phyloP scores from a whole-genome alignment of 2,329 filamentous ascomycete genomes.

The Podosphaera leucotricha region DNA sequence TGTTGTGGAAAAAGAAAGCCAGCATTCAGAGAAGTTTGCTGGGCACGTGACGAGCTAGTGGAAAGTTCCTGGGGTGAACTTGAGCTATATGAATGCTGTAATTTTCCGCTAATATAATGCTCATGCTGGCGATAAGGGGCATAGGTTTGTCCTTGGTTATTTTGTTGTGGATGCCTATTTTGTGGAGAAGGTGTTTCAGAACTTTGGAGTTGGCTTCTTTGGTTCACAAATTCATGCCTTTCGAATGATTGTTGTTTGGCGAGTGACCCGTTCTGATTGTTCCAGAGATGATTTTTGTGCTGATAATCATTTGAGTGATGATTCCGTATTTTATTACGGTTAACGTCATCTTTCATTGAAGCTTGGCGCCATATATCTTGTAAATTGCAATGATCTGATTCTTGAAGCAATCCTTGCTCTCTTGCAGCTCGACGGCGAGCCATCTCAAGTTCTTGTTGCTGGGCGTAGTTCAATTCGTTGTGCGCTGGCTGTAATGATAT shows the following conservation, averaged over 20 bases:
- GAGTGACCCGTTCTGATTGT: neutral
- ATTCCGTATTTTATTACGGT: neutral
- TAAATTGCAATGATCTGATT: neutral
- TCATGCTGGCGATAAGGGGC: neutral
- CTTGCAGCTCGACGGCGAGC: neutral
- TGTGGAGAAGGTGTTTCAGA: neutral
- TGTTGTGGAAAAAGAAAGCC: slow-evolving; percentile 1
- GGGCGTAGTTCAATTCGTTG: neutral
- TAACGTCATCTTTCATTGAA: neutral
- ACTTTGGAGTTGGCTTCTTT: neutral
- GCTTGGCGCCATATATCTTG: neutral
- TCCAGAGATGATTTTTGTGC: neutral
- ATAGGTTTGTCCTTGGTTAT: neutral
- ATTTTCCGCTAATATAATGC: neutral
- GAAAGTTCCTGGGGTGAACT: slow-evolving; percentile 1
- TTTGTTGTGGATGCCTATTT: neutral
- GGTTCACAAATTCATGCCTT: neutral
- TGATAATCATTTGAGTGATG: neutral
- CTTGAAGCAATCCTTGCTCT: neutral
- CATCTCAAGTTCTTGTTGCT: neutral
- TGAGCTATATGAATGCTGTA: neutral
- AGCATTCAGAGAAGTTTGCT: slow-evolving; percentile 1
- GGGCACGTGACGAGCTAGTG: neutral
- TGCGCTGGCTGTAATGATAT: neutral
- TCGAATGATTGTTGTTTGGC: neutral